A percentile compares a stretch with the other conserved stretches of the same genome.
Conservation (phyloP, 345 rosid genomes). For the Bruguiera gymnorhiza region DNA sequence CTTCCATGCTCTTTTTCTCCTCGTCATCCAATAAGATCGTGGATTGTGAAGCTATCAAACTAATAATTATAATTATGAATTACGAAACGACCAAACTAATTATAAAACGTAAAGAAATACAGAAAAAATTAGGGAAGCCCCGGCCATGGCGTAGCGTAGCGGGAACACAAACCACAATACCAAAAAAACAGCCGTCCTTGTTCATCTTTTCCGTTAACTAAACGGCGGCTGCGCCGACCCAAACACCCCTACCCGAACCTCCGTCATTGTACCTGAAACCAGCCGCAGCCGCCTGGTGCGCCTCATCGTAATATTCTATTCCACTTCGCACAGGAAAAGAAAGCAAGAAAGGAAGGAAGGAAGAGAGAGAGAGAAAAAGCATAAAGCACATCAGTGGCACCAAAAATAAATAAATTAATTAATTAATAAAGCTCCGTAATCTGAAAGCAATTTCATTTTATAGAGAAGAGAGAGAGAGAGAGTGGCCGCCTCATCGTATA, state of each 20-base stretch:
- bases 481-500: constrained; percentile 10
- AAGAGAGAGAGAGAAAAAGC: constrained; percentile 25
- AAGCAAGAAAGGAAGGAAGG: too few species aligned
- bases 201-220: neutral
- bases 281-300: constrained; percentile 20
- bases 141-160: too few species aligned
- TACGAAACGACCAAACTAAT: too few species aligned
- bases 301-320: neutral
- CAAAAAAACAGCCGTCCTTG: neutral
- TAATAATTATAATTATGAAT: too few species aligned
- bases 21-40: too few species aligned
- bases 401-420: neutral
- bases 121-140: too few species aligned
- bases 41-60: too few species aligned
- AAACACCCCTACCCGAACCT: neutral
- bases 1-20: too few species aligned
- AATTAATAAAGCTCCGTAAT: neutral
- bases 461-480: constrained; percentile 13
- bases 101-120: too few species aligned
- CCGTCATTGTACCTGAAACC: constrained; percentile 8
- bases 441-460: constrained; percentile 10
- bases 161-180: neutral
- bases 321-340: neutral
- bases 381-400: constrained; percentile 24
- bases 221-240: constrained; percentile 10